Base-by-base conservation (phyloP, 1,284 basidiomycete genomes). In the Leccinum colubrinum region DNA sequence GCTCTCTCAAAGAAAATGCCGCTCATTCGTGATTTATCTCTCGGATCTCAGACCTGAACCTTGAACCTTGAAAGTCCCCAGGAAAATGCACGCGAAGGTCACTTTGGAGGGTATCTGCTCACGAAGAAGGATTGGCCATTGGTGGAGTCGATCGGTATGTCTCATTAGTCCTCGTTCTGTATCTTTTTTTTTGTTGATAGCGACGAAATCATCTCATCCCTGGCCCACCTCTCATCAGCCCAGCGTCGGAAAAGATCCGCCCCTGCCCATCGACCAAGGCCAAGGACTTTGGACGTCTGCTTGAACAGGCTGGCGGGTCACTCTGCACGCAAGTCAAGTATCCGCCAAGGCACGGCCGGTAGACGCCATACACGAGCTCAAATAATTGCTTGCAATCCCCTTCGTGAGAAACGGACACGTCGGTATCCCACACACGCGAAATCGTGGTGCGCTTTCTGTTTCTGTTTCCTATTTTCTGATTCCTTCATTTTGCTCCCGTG, bases 31-130 rank as follows among this genome's bases (percentile, higher is more conserved):
- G 55, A 69, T 71, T 66, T n/a, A 43, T 20, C 60, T 30, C 30
- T 30, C 30, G 8, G 30, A 30, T 67, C 61, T 65, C 62, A 79
- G 84, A 85, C 69, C 67, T 86, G 58, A 86, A 86, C 30, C 8
- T 30, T 30, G 30, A 30, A 30, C 63, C 74, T 86, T 11, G 83
- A 91, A 22, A 93, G 90, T 71, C 91, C 91, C 15, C 90, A 90
- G 67, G 83, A 87, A 57, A 79, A 82, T 37, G 90, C 90, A 2
- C 77, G 80, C 46, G 82, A 87, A 48, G 85, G 81, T 9, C 88
- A 87, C 65, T 90, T 83, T 68, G 91, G 90, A 6, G 90, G 86
- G 17, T 93, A 91, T 70, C 78, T 93, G 11, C 79, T 92, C 7
- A 79, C 80, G 12, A 84, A 85, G 67, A 84, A 82, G 67, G 87